Base-by-base conservation (phyloP, 257 asterid genomes). In the Anisodus tanguticus region DNA sequence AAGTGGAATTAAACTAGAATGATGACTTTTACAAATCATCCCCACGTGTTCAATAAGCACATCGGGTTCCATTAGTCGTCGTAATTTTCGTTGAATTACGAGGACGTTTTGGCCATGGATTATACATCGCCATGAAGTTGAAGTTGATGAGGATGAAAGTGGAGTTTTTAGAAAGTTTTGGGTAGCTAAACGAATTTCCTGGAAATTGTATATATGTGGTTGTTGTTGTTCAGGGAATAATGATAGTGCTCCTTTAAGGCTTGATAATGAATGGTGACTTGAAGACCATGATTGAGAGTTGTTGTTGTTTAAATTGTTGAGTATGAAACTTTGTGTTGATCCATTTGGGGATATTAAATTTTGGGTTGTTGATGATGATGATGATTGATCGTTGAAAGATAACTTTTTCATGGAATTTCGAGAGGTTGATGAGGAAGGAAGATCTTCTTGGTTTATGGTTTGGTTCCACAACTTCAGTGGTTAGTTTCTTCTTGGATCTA, bases 41-140 rank as follows among this genome's bases (percentile, higher is more conserved):
- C 94, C 84, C 12, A 96, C 91, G 6, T 93, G 89, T 6, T 86
- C 95, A 39, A 90, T 70, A 39, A 96, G 84, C 93, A 93, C 92
- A 7, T 89, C 16, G 9, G 87, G 87, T 79, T 92, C 90, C 71
- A 93, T 91, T 49, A 85, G 87, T 78, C 98, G 93, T 67, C 97
- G 91, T 86, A 94, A 89, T 80, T 88, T 90, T 58, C 99, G 91
- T 85, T 91, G 99, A 64, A 92, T 82, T 70, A 95, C 67, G 37
- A 93, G 17, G 3, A 90, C 92, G 6, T 79, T 69, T 8, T 91
- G 92, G 49, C 82, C 86, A 85, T 93, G 95, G 5, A 95, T 16
- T 35, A 49, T 83, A 88, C 97, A 92, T 22, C 93, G 92, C 97
- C 97, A 95, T 1, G 95, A 86, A 35, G 97, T 90, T 79, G 97